Conservation (phyloP, 768 basidiomycete species). For the Mycena polygramma region DNA sequence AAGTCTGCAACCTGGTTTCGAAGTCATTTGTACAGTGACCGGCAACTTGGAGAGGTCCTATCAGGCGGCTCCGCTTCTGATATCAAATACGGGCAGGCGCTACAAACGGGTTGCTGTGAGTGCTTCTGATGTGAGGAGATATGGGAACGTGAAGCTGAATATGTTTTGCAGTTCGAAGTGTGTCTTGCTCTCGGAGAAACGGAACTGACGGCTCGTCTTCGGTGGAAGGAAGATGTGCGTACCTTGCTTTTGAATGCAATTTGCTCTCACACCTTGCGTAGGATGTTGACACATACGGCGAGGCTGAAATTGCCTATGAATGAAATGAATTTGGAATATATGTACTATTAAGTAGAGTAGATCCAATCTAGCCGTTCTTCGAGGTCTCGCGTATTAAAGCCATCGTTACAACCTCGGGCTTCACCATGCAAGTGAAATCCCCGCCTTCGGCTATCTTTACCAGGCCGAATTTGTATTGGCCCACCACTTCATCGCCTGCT, state of each 20-base stretch:
- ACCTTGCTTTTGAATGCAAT: background rate
- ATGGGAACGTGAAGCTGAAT: too few species aligned
- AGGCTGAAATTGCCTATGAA: slow-evolving; percentile 38
- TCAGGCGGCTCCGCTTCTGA: background rate
- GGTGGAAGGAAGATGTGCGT: slow-evolving; percentile 38
- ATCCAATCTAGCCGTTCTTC: background rate
- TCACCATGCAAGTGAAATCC: slow-evolving; percentile 1
- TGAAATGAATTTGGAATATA: too few species aligned
- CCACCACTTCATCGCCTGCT: slow-evolving; percentile 33
- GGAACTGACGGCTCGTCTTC: slow-evolving; percentile 36
- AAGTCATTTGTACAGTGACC: slow-evolving; percentile 29
- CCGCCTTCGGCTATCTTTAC: slow-evolving; percentile 11
- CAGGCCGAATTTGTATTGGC: slow-evolving; percentile 31
- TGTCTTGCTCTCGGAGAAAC: slow-evolving; percentile 39
- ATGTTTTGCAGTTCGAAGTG: slow-evolving; percentile 39
- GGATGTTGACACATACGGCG: slow-evolving; percentile 32
- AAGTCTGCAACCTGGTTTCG: slow-evolving; percentile 34
- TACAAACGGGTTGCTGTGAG: too few species aligned
- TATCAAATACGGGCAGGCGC: too few species aligned
- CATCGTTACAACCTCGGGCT: slow-evolving; percentile 33
- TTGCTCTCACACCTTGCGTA: background rate
- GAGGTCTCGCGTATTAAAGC: slow-evolving; percentile 33
- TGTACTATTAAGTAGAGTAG: too few species aligned
- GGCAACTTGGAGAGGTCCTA: slow-evolving; percentile 25
- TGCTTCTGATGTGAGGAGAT: too few species aligned